Percentiles rank a stretch among this genome's conserved stretches.
Evolutionary conservation across 2,329 filamentous ascomycete species (phyloP).

Genomic region (Diaporthe citri): DNA sequence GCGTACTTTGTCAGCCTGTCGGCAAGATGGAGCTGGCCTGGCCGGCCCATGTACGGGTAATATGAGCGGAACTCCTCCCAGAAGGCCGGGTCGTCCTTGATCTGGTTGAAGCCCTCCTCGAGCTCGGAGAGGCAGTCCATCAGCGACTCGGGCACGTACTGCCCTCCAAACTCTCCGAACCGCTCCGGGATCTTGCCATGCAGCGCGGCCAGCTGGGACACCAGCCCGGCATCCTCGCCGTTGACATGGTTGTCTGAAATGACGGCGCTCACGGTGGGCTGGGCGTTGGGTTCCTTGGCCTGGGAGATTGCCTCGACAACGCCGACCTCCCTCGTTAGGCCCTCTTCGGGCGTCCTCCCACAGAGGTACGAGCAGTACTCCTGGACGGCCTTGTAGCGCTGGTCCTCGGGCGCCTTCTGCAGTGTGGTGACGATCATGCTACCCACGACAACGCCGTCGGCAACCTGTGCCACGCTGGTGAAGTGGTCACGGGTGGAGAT

Average conservation of each 20-base stretch:
- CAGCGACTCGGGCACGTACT: constrained; percentile 96
- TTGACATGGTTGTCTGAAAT: constrained; percentile 67
- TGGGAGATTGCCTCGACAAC: constrained; percentile 76
- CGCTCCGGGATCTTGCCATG: constrained; percentile 85
- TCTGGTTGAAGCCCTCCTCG: constrained; percentile 89
- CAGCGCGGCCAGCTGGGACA: constrained; percentile 86
- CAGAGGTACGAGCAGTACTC: constrained; percentile 84
- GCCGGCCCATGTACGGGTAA: constrained; percentile 97
- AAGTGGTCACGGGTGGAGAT: constrained; percentile 97
- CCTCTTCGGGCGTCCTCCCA: constrained; percentile 58
- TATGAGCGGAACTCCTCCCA: constrained; percentile 98
- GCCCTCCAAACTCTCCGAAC: constrained; percentile 96
- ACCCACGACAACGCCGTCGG: constrained; percentile 96
- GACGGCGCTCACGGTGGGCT: constrained; percentile 76
- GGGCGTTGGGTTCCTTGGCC: constrained; percentile 69
- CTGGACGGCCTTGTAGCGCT: constrained; percentile 80
- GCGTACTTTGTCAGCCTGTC: constrained; percentile 89
- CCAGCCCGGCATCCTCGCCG: constrained; percentile 64
- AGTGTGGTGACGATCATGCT: constrained; percentile 93
- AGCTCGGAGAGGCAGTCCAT: constrained; percentile 97
- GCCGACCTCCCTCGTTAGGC: constrained; percentile 73
- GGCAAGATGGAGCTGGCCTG: constrained; percentile 90
- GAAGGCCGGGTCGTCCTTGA: constrained; percentile 88
- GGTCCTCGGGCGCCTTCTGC: constrained; percentile 73
- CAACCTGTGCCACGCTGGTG: constrained; percentile 82